These are phyloP conservation scores for Saussurea involucrata DNA, from an alignment of 129 eudicot genomes.

Conservation along the genomic window DNA sequence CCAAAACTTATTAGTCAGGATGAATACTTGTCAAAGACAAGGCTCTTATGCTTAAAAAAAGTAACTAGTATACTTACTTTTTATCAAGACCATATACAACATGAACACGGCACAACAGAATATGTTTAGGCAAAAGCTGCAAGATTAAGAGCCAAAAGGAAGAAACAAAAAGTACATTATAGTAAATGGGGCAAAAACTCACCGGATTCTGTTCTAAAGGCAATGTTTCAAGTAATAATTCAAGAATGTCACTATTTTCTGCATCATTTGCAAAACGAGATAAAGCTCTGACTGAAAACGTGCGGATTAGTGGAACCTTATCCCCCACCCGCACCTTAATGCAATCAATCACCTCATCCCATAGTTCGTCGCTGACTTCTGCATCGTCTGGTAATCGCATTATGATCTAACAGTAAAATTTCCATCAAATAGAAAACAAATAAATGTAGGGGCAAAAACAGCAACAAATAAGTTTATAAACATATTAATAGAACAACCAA, in stretches of 20 bases:
- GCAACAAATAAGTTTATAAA: not conserved
- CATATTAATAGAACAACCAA: not conserved
- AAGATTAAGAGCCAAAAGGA: not conserved
- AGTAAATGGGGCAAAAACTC: slow-evolving; percentile 12
- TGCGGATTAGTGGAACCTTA: slow-evolving; percentile 67
- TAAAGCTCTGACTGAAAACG: slow-evolving; percentile 83
- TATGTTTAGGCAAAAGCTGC: not conserved
- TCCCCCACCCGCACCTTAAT: slow-evolving; percentile 69
- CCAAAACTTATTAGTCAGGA: not conserved
- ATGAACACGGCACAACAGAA: not conserved
- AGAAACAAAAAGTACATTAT: not conserved
- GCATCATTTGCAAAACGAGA: slow-evolving; percentile 84
- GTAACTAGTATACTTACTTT: not conserved
- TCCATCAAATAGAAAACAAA: slow-evolving; percentile 1
- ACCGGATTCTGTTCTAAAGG: slow-evolving; percentile 79
- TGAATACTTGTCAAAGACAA: not conserved
- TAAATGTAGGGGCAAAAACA: not conserved
- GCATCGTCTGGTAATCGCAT: slow-evolving; percentile 94
- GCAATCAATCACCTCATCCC: slow-evolving; percentile 96
- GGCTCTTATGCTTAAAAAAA: not conserved
- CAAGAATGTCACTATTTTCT: slow-evolving; percentile 92
- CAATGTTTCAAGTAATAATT: slow-evolving; percentile 60
- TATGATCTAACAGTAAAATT: slow-evolving; percentile 55
- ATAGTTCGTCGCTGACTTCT: slow-evolving; percentile 78
- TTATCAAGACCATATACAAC: not conserved